phyloP scores from a whole-genome alignment of 2,329 filamentous ascomycete species.

The Periglandula ipomoeae region DNA sequence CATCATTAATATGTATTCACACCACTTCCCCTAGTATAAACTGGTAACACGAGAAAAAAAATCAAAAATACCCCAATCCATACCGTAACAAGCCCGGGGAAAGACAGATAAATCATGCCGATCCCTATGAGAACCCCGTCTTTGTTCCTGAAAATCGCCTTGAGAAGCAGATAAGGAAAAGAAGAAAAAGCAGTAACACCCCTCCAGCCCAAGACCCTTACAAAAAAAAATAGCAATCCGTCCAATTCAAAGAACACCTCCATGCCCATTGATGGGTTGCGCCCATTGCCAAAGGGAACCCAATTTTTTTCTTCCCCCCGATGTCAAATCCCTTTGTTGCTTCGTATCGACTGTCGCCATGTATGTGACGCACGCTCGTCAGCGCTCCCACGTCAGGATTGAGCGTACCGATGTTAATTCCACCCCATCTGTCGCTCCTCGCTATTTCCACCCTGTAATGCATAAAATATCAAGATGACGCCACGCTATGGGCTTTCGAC shows the following conservation, averaged over 20 bases:
- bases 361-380: not conserved
- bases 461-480: slow-evolving; percentile 3
- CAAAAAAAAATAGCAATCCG: not conserved
- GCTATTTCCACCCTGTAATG: not conserved
- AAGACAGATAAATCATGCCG: not conserved
- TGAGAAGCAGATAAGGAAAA: slow-evolving; percentile 2
- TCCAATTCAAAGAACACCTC: not conserved
- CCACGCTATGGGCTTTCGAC: slow-evolving; percentile 5
- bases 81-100: not conserved
- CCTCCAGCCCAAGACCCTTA: not conserved
- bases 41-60: not conserved
- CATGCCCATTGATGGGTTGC: not conserved
- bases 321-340: not conserved
- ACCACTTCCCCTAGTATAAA: not conserved
- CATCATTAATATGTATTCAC: slow-evolving; percentile 9
- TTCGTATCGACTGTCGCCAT: not conserved
- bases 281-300: not conserved
- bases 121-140: slow-evolving; percentile 1
- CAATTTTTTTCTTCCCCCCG: not conserved
- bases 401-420: not conserved
- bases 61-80: slow-evolving; percentile 7
- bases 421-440: not conserved
- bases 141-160: slow-evolving; percentile 1
- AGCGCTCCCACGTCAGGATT: not conserved
- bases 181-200: slow-evolving; percentile 5